phyloP scores from a whole-genome alignment of 164 flowering plant genomes.

The Berberis thunbergii region DNA sequence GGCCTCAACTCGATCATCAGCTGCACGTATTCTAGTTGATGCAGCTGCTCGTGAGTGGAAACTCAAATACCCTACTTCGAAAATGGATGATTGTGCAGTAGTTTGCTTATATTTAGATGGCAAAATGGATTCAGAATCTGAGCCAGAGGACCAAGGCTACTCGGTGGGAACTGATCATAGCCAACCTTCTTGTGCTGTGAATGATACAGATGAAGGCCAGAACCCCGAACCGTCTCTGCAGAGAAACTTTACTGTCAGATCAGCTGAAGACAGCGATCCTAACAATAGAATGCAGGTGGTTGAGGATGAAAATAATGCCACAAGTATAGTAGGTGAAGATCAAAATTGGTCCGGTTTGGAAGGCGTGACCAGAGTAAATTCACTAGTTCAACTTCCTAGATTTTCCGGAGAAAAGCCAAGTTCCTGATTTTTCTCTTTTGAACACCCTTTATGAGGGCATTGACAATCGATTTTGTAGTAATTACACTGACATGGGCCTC shows the following conservation, averaged over 20 bases:
- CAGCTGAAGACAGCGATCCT: conserved; percentile 40
- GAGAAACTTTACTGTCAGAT: conserved; percentile 65
- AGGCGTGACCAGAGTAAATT: conserved; percentile 84
- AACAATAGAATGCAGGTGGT: conserved; percentile 20
- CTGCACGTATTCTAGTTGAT: conserved; percentile 69
- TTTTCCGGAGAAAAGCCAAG: conserved; percentile 60
- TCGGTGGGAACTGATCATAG: conserved; percentile 55
- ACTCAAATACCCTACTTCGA: conserved; percentile 81
- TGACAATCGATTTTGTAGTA: not conserved
- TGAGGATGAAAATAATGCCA: conserved; percentile 24
- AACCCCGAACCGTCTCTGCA: conserved; percentile 57
- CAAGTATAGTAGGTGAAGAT: conserved; percentile 33
- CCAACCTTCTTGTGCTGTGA: conserved; percentile 45
- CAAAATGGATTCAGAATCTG: conserved; percentile 81
- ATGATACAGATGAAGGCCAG: conserved; percentile 70
- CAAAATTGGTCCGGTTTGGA: conserved; percentile 85
- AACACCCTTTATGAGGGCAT: not conserved
- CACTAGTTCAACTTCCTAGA: conserved; percentile 87
- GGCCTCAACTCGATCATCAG: conserved; percentile 56
- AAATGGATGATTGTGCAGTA: conserved; percentile 95
- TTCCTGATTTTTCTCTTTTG: conserved; percentile 17
- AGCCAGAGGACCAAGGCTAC: conserved; percentile 50
- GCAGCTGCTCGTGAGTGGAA: conserved; percentile 88
- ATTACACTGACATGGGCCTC: not conserved
- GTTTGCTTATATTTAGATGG: conserved; percentile 77